Conservation (phyloP, 1,284 basidiomycete genomes). For the Stygiomarasmius scandens region DNA sequence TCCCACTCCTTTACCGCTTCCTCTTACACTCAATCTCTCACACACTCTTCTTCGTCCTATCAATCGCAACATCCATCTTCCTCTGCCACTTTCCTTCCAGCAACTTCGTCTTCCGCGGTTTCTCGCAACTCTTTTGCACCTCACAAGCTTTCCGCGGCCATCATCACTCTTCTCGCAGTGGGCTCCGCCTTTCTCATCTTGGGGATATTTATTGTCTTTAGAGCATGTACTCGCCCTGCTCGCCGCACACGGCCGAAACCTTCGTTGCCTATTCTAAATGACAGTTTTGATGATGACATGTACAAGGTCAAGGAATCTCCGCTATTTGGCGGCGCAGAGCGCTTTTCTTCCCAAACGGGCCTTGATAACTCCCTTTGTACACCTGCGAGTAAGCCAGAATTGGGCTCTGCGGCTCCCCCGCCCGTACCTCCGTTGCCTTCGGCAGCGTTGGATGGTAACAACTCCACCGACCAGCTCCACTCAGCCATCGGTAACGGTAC, state of each 20-base stretch:
- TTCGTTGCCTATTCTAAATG: slow-evolving; percentile 71
- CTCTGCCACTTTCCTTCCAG: not conserved
- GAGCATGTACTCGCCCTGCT: slow-evolving; percentile 49
- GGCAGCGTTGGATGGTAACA: not conserved
- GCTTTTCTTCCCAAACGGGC: slow-evolving; percentile 51
- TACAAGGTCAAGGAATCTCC: slow-evolving; percentile 61
- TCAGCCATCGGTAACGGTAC: not conserved
- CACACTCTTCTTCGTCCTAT: slow-evolving; percentile 19
- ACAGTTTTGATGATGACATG: slow-evolving; percentile 45
- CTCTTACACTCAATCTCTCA: slow-evolving; percentile 13
- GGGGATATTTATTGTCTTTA: slow-evolving; percentile 53
- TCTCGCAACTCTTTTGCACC: slow-evolving; percentile 20
- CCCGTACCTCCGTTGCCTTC: not conserved
- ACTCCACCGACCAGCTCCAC: not conserved
- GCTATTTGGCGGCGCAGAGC: slow-evolving; percentile 73
- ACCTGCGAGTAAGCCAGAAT: slow-evolving; percentile 20
- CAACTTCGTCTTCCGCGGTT: slow-evolving; percentile 5
- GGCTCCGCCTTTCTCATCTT: slow-evolving; percentile 60
- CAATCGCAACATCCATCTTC: slow-evolving; percentile 11
- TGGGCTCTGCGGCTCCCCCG: not conserved
- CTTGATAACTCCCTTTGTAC: slow-evolving; percentile 59
- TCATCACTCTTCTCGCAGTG: slow-evolving; percentile 60
- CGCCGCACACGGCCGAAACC: slow-evolving; percentile 58
- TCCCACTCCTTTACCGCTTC: not conserved
- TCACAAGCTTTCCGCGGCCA: slow-evolving; percentile 36